phyloP scores from a whole-genome alignment of 2,329 filamentous ascomycete genomes.

The Paecilomyces variotii region DNA sequence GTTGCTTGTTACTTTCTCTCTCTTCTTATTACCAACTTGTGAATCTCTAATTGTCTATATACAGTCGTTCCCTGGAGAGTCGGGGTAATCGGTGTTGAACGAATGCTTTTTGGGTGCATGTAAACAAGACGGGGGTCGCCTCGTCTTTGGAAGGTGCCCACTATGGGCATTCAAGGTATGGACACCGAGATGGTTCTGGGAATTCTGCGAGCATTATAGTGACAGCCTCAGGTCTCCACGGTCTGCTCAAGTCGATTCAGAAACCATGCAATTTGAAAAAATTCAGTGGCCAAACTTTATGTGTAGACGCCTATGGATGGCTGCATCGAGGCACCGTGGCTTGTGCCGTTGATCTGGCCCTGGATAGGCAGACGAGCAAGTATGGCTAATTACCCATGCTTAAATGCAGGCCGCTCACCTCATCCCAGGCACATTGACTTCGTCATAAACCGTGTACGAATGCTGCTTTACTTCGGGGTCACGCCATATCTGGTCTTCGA shows the following conservation, averaged over 20 bases:
- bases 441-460: conserved; percentile 79
- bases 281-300: conserved; percentile 78
- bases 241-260: conserved; percentile 92
- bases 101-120: conserved; percentile 13
- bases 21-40: conserved; percentile 4
- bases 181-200: background rate
- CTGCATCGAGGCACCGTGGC: conserved; percentile 85
- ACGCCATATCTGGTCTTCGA: conserved; percentile 96
- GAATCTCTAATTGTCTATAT: background rate
- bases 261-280: conserved; percentile 79
- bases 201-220: conserved; percentile 9
- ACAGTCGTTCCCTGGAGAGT: background rate
- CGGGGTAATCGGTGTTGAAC: background rate
- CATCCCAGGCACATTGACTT: conserved; percentile 72
- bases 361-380: conserved; percentile 82
- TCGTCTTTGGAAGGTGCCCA: conserved; percentile 19
- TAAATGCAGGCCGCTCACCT: conserved; percentile 11
- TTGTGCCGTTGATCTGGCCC: conserved; percentile 83
- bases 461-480: conserved; percentile 88
- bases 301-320: conserved; percentile 98
- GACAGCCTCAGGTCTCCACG: conserved; percentile 61
- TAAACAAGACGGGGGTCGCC: conserved; percentile 22
- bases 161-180: conserved; percentile 41
- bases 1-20: conserved; percentile 1
- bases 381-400: conserved; percentile 37